phyloP scores from a whole-genome alignment of 106 monocot species.

The Platanthera guangdongensis region DNA sequence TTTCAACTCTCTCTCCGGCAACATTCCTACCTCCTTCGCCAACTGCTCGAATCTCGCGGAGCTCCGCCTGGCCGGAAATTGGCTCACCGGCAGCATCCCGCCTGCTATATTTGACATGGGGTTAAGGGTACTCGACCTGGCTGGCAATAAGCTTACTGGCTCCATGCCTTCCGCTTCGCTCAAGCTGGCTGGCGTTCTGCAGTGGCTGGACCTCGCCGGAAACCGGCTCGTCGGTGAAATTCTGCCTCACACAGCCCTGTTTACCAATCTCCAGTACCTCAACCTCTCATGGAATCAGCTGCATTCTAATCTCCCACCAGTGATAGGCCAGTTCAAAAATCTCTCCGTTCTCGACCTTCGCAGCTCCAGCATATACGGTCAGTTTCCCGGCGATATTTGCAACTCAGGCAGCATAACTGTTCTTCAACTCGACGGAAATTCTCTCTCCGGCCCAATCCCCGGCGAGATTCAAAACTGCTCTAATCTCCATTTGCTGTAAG shows the following conservation, averaged over 20 bases:
- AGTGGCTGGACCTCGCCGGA: constrained; percentile 46
- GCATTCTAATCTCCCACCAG: constrained; percentile 10
- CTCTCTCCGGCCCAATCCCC: constrained; percentile 10
- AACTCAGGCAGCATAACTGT: constrained; percentile 12
- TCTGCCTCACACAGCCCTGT: constrained; percentile 53
- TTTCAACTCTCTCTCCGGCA: constrained; percentile 43
- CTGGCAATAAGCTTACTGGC: constrained; percentile 57
- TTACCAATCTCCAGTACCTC: constrained; percentile 44
- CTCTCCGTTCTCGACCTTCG: constrained; percentile 56
- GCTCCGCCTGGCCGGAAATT: constrained; percentile 38
- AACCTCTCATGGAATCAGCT: constrained; percentile 69
- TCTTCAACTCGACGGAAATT: constrained; percentile 20
- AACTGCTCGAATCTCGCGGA: constrained; percentile 38
- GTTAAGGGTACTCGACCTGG: constrained; percentile 57
- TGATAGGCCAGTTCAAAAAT: constrained; percentile 11
- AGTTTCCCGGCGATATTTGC: constrained; percentile 13
- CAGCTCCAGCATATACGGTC: constrained; percentile 28
- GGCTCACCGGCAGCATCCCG: constrained; percentile 60
- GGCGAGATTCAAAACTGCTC: constrained; percentile 21
- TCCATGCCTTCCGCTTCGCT: constrained; percentile 45
- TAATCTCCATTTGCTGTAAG: constrained; percentile 25
- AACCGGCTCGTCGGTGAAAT: constrained; percentile 50
- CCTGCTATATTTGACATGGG: constrained; percentile 47
- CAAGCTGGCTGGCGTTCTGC: constrained; percentile 37
- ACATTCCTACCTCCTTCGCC: constrained; percentile 39